Evolutionary conservation across 192 early-diverging fungal genomes (phyloP).

Genomic region (Coemansia sp.): DNA sequence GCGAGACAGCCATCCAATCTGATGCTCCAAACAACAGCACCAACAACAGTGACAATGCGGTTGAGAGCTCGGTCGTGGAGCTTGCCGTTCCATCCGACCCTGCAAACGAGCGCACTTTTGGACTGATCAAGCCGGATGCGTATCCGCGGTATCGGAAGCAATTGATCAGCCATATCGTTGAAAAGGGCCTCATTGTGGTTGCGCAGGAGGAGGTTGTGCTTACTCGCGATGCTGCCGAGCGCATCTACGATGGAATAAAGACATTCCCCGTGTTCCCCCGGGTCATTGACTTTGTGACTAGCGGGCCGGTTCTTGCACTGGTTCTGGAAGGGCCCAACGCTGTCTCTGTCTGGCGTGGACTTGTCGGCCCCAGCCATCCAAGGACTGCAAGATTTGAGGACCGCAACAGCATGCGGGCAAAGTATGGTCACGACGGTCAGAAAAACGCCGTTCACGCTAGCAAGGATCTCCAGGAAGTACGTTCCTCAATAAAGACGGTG

Average conservation of each 20-base stretch:
- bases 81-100: constrained; percentile 29
- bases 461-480: constrained; percentile 32
- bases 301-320: constrained; percentile 52
- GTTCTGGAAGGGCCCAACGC: constrained; percentile 54
- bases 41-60: not conserved
- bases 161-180: constrained; percentile 29
- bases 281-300: constrained; percentile 54
- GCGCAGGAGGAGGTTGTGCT: constrained; percentile 43
- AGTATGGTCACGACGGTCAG: constrained; percentile 55
- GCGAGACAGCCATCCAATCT: not conserved
- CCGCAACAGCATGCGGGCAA: constrained; percentile 57
- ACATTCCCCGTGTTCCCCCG: constrained; percentile 39
- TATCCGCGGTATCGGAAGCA: constrained; percentile 40
- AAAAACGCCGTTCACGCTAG: constrained; percentile 62
- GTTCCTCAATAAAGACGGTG: constrained; percentile 29
- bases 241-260: constrained; percentile 38
- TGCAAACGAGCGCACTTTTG: constrained; percentile 47
- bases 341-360: constrained; percentile 36
- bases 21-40: not conserved
- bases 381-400: constrained; percentile 39
- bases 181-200: constrained; percentile 34
- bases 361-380: constrained; percentile 59
- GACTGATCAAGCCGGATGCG: constrained; percentile 47
- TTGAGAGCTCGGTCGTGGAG: constrained; percentile 11
- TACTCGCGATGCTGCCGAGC: constrained; percentile 20